phyloP scores from a whole-genome alignment of 106 monocot species.

The Agapanthus africanus region DNA sequence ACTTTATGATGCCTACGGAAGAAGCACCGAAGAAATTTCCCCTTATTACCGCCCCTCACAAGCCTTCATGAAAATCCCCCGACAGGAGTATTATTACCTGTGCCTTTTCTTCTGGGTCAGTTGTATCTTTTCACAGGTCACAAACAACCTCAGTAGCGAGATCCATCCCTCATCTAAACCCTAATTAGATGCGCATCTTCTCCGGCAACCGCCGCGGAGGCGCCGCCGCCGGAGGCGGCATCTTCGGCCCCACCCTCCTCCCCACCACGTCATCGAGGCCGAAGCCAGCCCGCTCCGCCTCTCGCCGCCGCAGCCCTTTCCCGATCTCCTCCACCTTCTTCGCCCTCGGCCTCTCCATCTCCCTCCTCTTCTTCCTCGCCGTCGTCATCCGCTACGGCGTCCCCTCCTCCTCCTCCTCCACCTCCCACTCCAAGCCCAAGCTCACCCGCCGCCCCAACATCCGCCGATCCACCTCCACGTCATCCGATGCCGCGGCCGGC shows the following conservation, averaged over 20 bases:
- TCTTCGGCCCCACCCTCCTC: conserved; percentile 30
- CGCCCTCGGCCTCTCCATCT: conserved; percentile 38
- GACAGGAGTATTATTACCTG: too few relatives aligned
- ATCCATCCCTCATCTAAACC: neutral
- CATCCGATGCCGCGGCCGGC: neutral
- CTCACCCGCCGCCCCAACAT: conserved; percentile 22
- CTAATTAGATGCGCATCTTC: conserved; percentile 2
- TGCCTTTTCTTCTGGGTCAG: too few relatives aligned
- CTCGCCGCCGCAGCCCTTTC: conserved; percentile 15
- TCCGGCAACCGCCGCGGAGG: conserved; percentile 62
- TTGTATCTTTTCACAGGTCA: too few relatives aligned
- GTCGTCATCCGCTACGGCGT: conserved; percentile 38
- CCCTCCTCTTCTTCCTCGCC: conserved; percentile 55
- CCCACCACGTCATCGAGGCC: conserved; percentile 26
- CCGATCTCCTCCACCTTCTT: conserved; percentile 38
- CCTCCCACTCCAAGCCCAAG: conserved; percentile 10
- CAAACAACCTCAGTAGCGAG: too few relatives aligned
- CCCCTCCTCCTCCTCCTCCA: conserved; percentile 24
- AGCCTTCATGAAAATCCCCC: too few relatives aligned
- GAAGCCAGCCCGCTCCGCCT: conserved; percentile 19
- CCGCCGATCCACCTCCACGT: conserved; percentile 17
- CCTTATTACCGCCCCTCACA: too few relatives aligned
- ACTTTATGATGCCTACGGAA: too few relatives aligned
- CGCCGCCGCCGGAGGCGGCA: conserved; percentile 19
- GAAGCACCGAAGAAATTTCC: too few relatives aligned